Evolutionary conservation across 2,329 filamentous ascomycete genomes (phyloP), one percentile per base, ranked within the genome.

Genomic region (Diaporthe sp.): DNA sequence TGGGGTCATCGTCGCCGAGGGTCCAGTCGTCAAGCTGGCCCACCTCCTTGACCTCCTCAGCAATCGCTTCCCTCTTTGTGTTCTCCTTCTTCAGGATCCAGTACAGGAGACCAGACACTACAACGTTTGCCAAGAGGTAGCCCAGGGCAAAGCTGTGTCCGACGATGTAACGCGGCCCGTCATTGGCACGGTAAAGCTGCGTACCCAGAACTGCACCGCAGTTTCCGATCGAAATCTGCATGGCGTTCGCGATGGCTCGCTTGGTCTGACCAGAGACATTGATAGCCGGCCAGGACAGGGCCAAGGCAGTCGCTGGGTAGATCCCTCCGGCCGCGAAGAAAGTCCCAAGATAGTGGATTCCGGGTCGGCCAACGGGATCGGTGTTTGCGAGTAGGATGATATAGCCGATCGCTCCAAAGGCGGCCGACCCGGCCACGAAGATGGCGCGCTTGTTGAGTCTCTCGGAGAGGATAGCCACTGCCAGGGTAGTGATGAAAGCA

Each of bases 181-280:
- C 90, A 2, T 87, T 84, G 0, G 87, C 85, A 2, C 92, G 86
- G 81, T 94, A 94, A 1, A 95, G 81, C 82, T 95, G 92, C 1
- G 92, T 94, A 0, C 92, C 93, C 34, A 95, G 78, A 0, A 94
- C 91, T 0, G 92, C 92, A 0, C 92, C 93, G 1, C 93, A 80
- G 77, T 94, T 94, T 0, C 92, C 93, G 69, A 94, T 92, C 13
- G 90, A 92, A 74, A 94, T 94, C 78, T 94, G 92, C 89, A 94
- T 90, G 0, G 91, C 93, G 65, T 92, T 94, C 3, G 90, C 91
- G 5, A 92, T 90, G 1, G 91, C 91, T 0, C 93, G 87, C 82
- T 94, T 94, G 0, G 92, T 93, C 82, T 94, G 92, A 0, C 92
- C 92, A 0, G 91, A 92, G 0, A 94, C 91, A 75, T 94, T 94